Evolutionary conservation across 768 basidiomycete genomes (phyloP).

Genomic region (Termitomyces sp.): DNA sequence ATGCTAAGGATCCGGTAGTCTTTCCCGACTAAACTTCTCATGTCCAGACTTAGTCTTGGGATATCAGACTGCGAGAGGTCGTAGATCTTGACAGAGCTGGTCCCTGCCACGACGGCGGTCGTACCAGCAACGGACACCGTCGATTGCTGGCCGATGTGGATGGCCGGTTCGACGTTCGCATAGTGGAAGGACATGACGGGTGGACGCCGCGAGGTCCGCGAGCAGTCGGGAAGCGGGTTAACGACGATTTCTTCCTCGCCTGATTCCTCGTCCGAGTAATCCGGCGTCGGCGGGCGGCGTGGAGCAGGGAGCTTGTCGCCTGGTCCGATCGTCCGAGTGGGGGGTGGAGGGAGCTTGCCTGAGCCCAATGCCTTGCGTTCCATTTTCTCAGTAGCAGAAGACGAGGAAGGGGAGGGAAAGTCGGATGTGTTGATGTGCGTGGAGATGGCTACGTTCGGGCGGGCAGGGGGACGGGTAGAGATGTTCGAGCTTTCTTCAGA

Average conservation of each 20-base stretch:
- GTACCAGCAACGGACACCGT: slow-evolving; percentile 57
- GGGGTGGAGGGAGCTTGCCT: slow-evolving; percentile 62
- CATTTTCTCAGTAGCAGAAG: slow-evolving; percentile 12
- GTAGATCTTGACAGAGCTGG: slow-evolving; percentile 61
- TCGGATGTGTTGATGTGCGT: slow-evolving; percentile 11
- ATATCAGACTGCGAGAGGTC: slow-evolving; percentile 47
- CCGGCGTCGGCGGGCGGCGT: slow-evolving; percentile 40
- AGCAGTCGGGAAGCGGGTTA: slow-evolving; percentile 66
- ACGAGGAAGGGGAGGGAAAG: slow-evolving; percentile 12
- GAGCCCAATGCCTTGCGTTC: slow-evolving; percentile 39
- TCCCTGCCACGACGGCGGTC: slow-evolving; percentile 53
- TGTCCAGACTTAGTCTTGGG: slow-evolving; percentile 51
- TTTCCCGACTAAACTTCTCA: slow-evolving; percentile 59
- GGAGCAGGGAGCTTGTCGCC: slow-evolving; percentile 70
- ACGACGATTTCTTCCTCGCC: slow-evolving; percentile 58
- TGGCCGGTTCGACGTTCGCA: slow-evolving; percentile 41
- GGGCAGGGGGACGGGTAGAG: slow-evolving; percentile 26
- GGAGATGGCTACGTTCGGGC: slow-evolving; percentile 21
- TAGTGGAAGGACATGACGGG: slow-evolving; percentile 40
- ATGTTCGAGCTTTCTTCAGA: slow-evolving; percentile 23
- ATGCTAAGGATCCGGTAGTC: slow-evolving; percentile 72
- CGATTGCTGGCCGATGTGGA: slow-evolving; percentile 57
- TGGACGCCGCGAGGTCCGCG: slow-evolving; percentile 58
- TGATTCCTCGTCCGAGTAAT: slow-evolving; percentile 50
- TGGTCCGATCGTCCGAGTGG: slow-evolving; percentile 66